Evolutionary conservation across 2,329 filamentous ascomycete genomes (phyloP), one percentile per base, ranked within the genome.

Genomic region (Fonsecaea erecta): DNA sequence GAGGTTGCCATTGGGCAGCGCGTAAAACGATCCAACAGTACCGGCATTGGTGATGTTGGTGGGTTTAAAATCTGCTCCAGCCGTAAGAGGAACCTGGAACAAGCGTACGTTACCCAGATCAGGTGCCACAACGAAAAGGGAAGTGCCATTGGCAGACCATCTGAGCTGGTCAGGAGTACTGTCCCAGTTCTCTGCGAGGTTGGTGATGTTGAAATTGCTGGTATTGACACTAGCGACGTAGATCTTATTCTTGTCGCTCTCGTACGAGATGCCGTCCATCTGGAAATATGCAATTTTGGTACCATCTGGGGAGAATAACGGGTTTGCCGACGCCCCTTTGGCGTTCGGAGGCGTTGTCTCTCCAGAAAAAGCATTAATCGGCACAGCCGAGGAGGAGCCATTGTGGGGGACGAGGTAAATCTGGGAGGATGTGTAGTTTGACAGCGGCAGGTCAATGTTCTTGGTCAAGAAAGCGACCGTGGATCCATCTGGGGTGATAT

Each of bases 181-280:
- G 65, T 86, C 84, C 85, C 85, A 82, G 55, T 77, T 67, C 46
- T 71, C 74, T 2, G 78, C 77, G 6, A 81, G 65, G 24, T 73
- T 69, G 1, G 72, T 74, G 57, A 85, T 72, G 56, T 74, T 76
- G 62, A 74, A 67, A 57, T 76, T 68, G 1, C 73, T 73, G 14
- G 58, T 26, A 63, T 73, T 72, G 56, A 78, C 64, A 14, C 74
- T 73, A 52, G 79, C 75, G 48, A 81, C 73, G 65, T 82, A 83
- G 52, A 82, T 73, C 2, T 77, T 77, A 52, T 78, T 78, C 75
- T 90, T 90, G 79, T 97, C 92, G 16, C 89, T 86, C 77, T 97
- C 93, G 75, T 97, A 96, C 65, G 89, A 87, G 58, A 86, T 83
- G 62, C 84, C 84, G 68, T 85, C 84, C 93, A 96, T 96, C 67